Percentiles rank a stretch among this genome's conserved stretches.
Evolutionary conservation across 352 stramenopile genomes (phyloP).

Genomic region (Hyaloperonospora brassicae): DNA sequence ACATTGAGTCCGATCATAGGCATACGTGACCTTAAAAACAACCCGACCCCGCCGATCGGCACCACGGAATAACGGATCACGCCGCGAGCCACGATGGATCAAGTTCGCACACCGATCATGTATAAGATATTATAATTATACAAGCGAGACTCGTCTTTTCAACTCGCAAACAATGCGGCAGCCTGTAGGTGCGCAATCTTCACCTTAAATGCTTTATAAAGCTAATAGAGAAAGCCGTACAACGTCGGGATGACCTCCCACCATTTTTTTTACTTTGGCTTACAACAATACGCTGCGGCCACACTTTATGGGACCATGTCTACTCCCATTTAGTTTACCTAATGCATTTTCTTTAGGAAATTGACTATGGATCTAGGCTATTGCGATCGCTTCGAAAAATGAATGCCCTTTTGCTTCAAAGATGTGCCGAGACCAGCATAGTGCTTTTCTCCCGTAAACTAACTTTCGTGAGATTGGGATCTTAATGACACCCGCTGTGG

Average conservation of each 20-base stretch:
- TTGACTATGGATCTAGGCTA: not conserved
- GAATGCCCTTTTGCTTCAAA: not conserved
- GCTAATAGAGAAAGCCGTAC: not conserved
- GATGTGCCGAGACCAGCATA: not conserved
- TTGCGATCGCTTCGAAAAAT: not conserved
- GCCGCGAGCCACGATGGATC: no score
- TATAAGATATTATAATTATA: not conserved
- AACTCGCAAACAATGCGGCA: not conserved
- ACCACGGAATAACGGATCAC: no score
- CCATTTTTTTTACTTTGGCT: not conserved
- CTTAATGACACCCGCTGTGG: not conserved
- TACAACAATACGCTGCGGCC: not conserved
- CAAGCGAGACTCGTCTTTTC: not conserved
- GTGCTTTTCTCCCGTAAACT: constrained; percentile 1
- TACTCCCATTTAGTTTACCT: not conserved
- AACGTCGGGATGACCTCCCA: not conserved
- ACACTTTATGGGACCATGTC: not conserved
- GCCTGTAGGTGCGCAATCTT: not conserved
- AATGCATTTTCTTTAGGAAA: not conserved
- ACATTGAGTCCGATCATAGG: no score
- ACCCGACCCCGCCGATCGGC: no score
- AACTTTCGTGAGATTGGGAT: not conserved
- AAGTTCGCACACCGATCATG: no score
- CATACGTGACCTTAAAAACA: no score
- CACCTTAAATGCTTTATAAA: not conserved